phyloP scores from a whole-genome alignment of 140 eudicot species.

The Erigeron philadelphicus region DNA sequence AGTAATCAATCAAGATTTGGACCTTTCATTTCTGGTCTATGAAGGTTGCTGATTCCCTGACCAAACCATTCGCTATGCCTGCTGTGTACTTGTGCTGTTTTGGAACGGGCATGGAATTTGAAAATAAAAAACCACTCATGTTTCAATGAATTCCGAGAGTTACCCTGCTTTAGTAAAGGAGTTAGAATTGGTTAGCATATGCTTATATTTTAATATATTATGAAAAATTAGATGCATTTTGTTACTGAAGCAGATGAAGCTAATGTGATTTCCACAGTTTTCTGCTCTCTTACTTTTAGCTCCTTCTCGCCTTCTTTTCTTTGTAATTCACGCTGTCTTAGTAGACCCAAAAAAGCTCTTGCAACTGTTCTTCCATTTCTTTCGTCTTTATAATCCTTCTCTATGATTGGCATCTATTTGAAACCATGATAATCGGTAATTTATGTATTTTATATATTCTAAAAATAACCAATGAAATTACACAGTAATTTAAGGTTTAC shows the following conservation, averaged over 20 bases:
- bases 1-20: constrained; percentile 1
- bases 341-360: constrained; percentile 77
- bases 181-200: no score
- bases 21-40: constrained; percentile 85
- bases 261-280: constrained; percentile 47
- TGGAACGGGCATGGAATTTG: constrained; percentile 76
- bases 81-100: constrained; percentile 90
- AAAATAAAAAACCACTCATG: constrained; percentile 73
- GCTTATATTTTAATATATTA: background rate
- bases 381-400: constrained; percentile 76
- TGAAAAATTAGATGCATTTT: background rate
- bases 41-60: constrained; percentile 79
- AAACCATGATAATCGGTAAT: constrained; percentile 17
- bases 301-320: constrained; percentile 84
- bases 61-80: constrained; percentile 71
- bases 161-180: constrained; percentile 37
- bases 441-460: background rate
- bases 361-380: constrained; percentile 94
- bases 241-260: constrained; percentile 62
- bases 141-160: constrained; percentile 52
- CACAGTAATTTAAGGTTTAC: constrained; percentile 20
- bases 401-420: constrained; percentile 79
- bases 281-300: constrained; percentile 68
- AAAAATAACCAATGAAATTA: constrained; percentile 1
- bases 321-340: constrained; percentile 78